Evolutionary conservation across 2,329 filamentous ascomycete species (phyloP).

Genomic region (Dendryphion nanum): DNA sequence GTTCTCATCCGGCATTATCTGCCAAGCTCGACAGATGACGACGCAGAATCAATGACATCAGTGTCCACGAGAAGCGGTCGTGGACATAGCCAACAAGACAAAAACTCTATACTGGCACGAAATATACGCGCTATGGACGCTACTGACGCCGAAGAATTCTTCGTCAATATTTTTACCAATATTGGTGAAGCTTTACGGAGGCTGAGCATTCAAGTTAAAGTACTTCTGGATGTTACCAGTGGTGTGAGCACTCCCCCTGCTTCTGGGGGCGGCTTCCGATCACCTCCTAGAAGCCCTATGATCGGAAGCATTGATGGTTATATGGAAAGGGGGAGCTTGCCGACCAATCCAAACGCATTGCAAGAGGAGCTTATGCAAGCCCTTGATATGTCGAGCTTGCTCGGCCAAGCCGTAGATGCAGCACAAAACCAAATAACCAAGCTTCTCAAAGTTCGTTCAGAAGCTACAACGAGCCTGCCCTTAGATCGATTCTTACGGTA

Average conservation of each 20-base stretch:
- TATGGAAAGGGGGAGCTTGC: conserved; percentile 18
- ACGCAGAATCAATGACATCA: conserved; percentile 85
- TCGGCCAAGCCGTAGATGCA: conserved; percentile 77
- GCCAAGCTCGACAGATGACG: conserved; percentile 91
- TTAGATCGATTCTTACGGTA: conserved; percentile 74
- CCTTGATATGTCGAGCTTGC: conserved; percentile 72
- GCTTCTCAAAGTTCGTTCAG: conserved; percentile 72
- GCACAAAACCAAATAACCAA: conserved; percentile 73
- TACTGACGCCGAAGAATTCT: conserved; percentile 78
- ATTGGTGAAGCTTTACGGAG: conserved; percentile 84
- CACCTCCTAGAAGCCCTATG: conserved; percentile 50
- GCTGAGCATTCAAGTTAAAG: conserved; percentile 86
- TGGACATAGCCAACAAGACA: conserved; percentile 74
- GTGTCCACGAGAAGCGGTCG: conserved; percentile 72
- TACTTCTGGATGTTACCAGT: conserved; percentile 91
- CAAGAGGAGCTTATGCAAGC: conserved; percentile 76
- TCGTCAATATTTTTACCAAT: conserved; percentile 79
- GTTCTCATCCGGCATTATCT: conserved; percentile 79
- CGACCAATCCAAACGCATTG: conserved; percentile 25
- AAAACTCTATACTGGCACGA: conserved; percentile 80
- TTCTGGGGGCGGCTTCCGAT: conserved; percentile 40
- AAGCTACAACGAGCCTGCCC: conserved; percentile 68
- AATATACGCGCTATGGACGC: conserved; percentile 83
- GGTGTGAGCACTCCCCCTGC: conserved; percentile 55
- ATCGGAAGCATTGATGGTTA: conserved; percentile 45